Conservation (phyloP, 257 asterid species). For the Capsicum rhomboideum region DNA sequence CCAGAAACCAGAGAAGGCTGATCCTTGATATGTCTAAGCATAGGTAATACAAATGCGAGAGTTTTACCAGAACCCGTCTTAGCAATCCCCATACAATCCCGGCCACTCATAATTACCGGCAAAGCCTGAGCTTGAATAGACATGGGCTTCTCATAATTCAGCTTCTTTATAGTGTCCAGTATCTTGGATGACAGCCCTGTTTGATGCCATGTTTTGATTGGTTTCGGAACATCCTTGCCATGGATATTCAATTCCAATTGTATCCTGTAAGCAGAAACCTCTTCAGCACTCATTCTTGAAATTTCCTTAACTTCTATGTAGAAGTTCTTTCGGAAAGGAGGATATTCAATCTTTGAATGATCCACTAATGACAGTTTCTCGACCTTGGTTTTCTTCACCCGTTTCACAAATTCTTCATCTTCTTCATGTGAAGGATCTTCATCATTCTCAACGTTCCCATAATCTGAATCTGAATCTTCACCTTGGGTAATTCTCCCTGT, state of each 20-base stretch:
- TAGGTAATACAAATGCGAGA: constrained; percentile 83
- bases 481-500: constrained; percentile 79
- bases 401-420: constrained; percentile 75
- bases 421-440: constrained; percentile 67
- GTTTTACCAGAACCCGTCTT: constrained; percentile 96
- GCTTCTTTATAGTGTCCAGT: constrained; percentile 63
- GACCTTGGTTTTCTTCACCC: constrained; percentile 85
- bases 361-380: constrained; percentile 78
- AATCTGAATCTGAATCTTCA: constrained; percentile 75
- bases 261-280: constrained; percentile 63
- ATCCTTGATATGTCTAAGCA: constrained; percentile 91
- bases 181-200: constrained; percentile 77
- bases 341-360: constrained; percentile 72
- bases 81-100: constrained; percentile 90
- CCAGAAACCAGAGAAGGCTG: constrained; percentile 75
- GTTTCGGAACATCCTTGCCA: constrained; percentile 90
- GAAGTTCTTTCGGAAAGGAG: constrained; percentile 69
- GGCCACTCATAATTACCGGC: constrained; percentile 86
- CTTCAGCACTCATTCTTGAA: constrained; percentile 66
- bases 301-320: constrained; percentile 78
- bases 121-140: constrained; percentile 83
- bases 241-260: constrained; percentile 74
- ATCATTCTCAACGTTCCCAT: constrained; percentile 44
- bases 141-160: constrained; percentile 73
- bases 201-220: constrained; percentile 81